Percentiles rank a stretch among this genome's conserved stretches.
phyloP scores from a whole-genome alignment of 108 stramenopile genomes.

The Nitzschia palea region DNA sequence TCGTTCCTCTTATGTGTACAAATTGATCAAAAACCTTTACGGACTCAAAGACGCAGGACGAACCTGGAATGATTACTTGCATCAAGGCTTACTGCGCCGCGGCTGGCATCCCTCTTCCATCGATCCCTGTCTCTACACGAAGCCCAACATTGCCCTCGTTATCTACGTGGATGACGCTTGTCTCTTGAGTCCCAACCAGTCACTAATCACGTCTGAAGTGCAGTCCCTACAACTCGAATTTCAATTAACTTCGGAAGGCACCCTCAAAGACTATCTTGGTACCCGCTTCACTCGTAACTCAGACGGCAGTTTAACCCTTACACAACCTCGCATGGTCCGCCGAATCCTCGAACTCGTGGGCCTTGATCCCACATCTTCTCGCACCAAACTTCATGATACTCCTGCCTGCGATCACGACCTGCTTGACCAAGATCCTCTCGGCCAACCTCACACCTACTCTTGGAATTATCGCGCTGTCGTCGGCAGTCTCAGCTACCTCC shows the following conservation, averaged over 20 bases:
- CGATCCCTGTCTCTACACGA: conserved; percentile 26
- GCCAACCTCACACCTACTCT: background rate
- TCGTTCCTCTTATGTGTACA: background rate
- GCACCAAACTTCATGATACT: too few relatives aligned
- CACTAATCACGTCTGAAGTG: background rate
- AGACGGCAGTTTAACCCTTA: conserved; percentile 13
- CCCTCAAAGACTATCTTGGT: conserved; percentile 34
- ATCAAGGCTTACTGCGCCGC: background rate
- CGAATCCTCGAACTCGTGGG: background rate
- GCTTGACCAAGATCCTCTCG: background rate
- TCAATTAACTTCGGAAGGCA: conserved; percentile 22
- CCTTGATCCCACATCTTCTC: background rate
- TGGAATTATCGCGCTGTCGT: conserved; percentile 16
- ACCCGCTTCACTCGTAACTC: conserved; percentile 5
- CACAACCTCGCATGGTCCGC: conserved; percentile 31
- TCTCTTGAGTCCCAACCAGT: conserved; percentile 1
- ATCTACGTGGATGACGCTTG: conserved; percentile 45
- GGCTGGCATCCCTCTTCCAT: background rate
- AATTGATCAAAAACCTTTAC: conserved; percentile 32
- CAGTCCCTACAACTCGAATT: background rate
- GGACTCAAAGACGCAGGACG: conserved; percentile 43
- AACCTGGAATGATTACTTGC: conserved; percentile 5
- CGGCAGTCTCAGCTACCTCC: conserved; percentile 37
- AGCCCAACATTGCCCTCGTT: conserved; percentile 28
- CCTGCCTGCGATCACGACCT: too few relatives aligned